phyloP scores from a whole-genome alignment of 192 early-diverging fungal species.

The Phlyctochytrium planicorne region DNA sequence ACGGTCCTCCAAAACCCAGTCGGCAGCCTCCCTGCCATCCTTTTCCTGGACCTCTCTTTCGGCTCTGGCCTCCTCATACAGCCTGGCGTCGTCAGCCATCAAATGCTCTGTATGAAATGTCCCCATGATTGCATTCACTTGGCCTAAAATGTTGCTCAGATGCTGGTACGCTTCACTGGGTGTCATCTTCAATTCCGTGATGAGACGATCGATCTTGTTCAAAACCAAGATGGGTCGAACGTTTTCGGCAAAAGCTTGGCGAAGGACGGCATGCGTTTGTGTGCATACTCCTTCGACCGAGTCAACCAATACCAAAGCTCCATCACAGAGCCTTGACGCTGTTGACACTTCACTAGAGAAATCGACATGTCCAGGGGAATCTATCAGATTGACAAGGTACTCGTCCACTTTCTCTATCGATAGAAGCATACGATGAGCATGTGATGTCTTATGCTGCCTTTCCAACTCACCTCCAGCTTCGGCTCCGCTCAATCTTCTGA shows the following conservation, averaged over 20 bases:
- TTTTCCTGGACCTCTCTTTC: constrained; percentile 11
- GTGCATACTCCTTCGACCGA: constrained; percentile 98
- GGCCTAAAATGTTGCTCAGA: constrained; percentile 91
- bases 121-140: constrained; percentile 95
- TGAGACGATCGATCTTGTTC: constrained; percentile 95
- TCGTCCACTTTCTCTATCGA: constrained; percentile 45
- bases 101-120: constrained; percentile 90
- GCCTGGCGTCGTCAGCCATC: constrained; percentile 70
- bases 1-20: constrained; percentile 84
- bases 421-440: no score
- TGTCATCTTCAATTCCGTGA: constrained; percentile 90
- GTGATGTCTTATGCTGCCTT: no score
- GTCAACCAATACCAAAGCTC: constrained; percentile 93
- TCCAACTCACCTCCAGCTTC: not conserved
- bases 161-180: constrained; percentile 90
- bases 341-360: constrained; percentile 98
- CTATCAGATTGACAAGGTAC: constrained; percentile 95
- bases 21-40: constrained; percentile 51
- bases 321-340: constrained; percentile 96
- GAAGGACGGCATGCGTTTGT: constrained; percentile 94
- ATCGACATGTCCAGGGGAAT: constrained; percentile 98
- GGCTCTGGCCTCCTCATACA: constrained; percentile 47
- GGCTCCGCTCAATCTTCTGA: constrained; percentile 30
- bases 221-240: constrained; percentile 91
- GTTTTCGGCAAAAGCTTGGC: constrained; percentile 91